Base-by-base conservation (phyloP, 495 filamentous ascomycete genomes). In the Aspergillus saccharolyticus region DNA sequence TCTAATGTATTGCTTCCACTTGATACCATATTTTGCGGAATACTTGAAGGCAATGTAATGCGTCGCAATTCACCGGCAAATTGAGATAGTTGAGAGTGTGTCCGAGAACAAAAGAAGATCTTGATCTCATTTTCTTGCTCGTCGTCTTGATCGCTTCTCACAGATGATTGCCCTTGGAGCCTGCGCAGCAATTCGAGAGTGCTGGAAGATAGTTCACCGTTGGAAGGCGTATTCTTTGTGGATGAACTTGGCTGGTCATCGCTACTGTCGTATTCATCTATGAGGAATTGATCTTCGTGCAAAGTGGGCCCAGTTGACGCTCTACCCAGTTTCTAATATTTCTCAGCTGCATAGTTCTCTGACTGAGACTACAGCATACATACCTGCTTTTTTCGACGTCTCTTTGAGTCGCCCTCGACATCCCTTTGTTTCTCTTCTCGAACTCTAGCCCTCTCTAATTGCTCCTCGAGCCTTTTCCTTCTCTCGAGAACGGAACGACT, bases 31-130 rank as follows among this genome's bases (percentile, higher is more conserved):
- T 76, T 61, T 53, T 63, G 43, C 52, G 75, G 66, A 74, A 78
- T 44, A 71, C 75, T 75, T 0, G 89, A 78, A 19, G 93, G 89
- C 51, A 97, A 81, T 4, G 79, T 75, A 16, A 96, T 89, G n/a
- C 90, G 85, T 3, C 88, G 84, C 30, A 98, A 73, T 64, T 98
- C 95, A 52, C 85, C 83, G n/a, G 91, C 86, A 66, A 98, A 97
- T 70, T 98, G 94, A 4, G 87, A 88, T 18, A 97, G 72, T 64
- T 98, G 94, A 0, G 94, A 97, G 64, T 98, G 94, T 1, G 94
- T 98, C 63, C 94, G 80, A 15, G 94, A 97, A 56, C 92, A 96
- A 69, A 89, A 97, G 69, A 89, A 96, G 22, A 98, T 89, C 79
- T 90, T 92, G 18, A 86, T 76, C 47, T 85, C 78, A 21, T 80